Conservation (phyloP, 441 rosid species). For the Populus hybrid region DNA sequence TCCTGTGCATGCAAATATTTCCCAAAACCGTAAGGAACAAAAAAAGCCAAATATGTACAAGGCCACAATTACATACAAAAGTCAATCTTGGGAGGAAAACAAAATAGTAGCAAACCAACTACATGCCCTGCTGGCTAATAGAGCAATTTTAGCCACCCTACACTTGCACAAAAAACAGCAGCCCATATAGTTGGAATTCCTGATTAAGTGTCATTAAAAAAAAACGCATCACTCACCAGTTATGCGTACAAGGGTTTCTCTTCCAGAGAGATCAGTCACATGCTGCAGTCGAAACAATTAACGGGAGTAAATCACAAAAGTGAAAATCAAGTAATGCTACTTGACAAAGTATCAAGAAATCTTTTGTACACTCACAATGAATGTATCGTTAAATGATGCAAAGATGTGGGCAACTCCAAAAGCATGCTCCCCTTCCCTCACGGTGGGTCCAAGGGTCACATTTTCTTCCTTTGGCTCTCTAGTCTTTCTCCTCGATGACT, state of each 20-base stretch:
- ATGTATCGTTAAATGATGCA: conserved; percentile 81
- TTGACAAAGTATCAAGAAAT: background rate
- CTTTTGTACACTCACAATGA: conserved; percentile 42
- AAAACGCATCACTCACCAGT: conserved; percentile 41
- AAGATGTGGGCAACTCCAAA: conserved; percentile 79
- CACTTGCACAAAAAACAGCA: background rate
- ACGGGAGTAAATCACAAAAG: background rate
- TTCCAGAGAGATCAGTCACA: conserved; percentile 79
- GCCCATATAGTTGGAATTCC: background rate
- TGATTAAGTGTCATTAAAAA: background rate
- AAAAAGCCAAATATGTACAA: background rate
- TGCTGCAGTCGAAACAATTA: conserved; percentile 41
- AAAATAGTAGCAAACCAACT: background rate
- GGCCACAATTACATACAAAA: background rate
- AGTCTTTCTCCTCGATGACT: conserved; percentile 50
- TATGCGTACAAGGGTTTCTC: conserved; percentile 83
- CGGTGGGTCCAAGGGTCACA: conserved; percentile 64
- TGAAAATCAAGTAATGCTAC: background rate
- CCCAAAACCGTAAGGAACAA: background rate
- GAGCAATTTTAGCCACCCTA: background rate
- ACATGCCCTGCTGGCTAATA: background rate
- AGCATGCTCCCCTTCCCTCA: conserved; percentile 64
- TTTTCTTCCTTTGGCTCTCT: conserved; percentile 79
- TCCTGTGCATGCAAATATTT: background rate
- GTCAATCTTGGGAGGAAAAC: background rate